Base-by-base conservation (phyloP, 345 rosid species). In the Nephelium lappaceum region DNA sequence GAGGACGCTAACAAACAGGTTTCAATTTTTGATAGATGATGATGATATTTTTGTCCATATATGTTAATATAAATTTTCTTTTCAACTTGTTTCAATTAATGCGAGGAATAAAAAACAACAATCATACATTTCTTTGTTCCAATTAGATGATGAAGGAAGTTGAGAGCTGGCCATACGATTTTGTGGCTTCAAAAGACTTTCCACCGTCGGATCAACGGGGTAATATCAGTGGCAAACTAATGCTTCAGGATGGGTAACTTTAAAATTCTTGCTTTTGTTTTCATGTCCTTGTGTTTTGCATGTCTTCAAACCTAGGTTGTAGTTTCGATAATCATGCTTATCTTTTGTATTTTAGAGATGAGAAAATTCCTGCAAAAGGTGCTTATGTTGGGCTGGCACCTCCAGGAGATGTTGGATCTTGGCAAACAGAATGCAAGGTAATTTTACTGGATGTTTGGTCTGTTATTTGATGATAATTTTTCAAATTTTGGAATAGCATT, bases 341-440 rank as follows among this genome's bases (percentile, higher is more conserved):
- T 71, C 12, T 0, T 27, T 82, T 91, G 74, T 82, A 45, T 45
- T 8, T 78, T 21, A 79, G 88, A 4, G 81, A 80, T 45, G 74
- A 78, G 45, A n/a, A 36, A 36, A 81, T 87, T 49, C 77, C 89
- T 19, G 93, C 90, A 47, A 80, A 72, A n/a, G 92, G 86, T 8
- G 93, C 97, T 66, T 91, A 91, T 70, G 90, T 96, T 15, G 99
- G 98, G 1, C 83, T 96, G 74, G 97, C 94, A 21, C 81, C 87
- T 1, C 94, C 95, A 23, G 99, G 99, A 83, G 95, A 93, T 21
- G 83, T 72, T 62, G 99, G 98, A 70, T 93, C 95, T 5, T 96
- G 98, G 98, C 99, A 96, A 86, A 87, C 25, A 72, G 99, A 93
- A 87, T 81, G 84, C 87, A 95, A 91, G 91, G 95, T 90, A 79